Base-by-base conservation (phyloP, 805 yeast species). In the Hanseniaspora thailandica region DNA sequence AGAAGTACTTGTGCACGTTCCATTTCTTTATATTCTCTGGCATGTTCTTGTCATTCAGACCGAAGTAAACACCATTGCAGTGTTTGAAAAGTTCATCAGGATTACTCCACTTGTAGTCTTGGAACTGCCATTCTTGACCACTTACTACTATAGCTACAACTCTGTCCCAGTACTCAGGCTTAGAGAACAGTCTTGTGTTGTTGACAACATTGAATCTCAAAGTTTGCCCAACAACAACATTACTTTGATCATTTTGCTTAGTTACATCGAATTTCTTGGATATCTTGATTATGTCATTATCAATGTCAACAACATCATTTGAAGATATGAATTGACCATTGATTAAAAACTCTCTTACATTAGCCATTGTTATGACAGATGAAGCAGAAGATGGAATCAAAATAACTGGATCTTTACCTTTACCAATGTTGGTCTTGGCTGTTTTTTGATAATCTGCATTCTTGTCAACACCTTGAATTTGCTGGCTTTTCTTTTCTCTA, bases 151-250 rank as follows among this genome's bases (percentile, higher is more conserved):
- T 85, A 0, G 95, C 97, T 47, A 90, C 86, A 1, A 93, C 97
- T 55, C 98, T 77, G 63, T 87, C 95, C 99, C 99, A 93, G 69
- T 93, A 87, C 66, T 93, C 97, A 3, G 96, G 95, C 65, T 89
- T 90, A 23, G 85, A 82, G 69, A 84, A 84, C 68, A 81, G 77
- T 52, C 88, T 95, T 5, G 88, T 87, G 54, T 86, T 84, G 64
- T 86, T 94, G 31, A 89, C 97, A 53, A 93, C 84, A 60, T 88
- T 57, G 55, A 67, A 66, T 50, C 63, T 64, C 20, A 66, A 47
- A 13, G 69, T 68, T 51, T 56, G 64, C 15, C 59, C 58, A 26
- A 67, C 54, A 15, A 60, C 60, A 54, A 93, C 84, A 59, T 88
- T 57, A 54, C 66, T 64, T 48, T 62, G 62, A 23, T 65, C 54